These are phyloP conservation scores for Nemania diffusa DNA, from an alignment of 2,329 filamentous ascomycete genomes.

Conservation along the genomic window DNA sequence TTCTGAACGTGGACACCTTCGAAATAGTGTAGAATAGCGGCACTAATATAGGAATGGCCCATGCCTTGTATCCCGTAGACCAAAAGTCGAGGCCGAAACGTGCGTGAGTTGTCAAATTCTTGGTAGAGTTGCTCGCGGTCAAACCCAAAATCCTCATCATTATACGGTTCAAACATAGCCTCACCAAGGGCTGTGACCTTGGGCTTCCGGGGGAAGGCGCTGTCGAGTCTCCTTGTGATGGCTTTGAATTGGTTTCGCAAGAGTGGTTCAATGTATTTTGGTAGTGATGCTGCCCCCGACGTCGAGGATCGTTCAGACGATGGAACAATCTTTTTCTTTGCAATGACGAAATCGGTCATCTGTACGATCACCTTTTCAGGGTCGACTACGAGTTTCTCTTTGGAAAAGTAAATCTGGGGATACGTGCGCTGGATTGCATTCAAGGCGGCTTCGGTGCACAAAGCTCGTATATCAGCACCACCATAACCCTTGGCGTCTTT, in stretches of 20 bases:
- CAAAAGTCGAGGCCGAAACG: slow-evolving; percentile 88
- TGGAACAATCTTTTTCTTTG: slow-evolving; percentile 94
- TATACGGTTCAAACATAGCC: slow-evolving; percentile 88
- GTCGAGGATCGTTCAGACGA: slow-evolving; percentile 92
- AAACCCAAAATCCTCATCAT: slow-evolving; percentile 85
- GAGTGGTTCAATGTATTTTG: slow-evolving; percentile 82
- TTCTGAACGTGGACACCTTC: slow-evolving; percentile 95
- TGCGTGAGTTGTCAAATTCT: slow-evolving; percentile 86
- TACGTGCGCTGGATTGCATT: slow-evolving; percentile 97
- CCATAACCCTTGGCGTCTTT: slow-evolving; percentile 95
- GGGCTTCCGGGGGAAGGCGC: slow-evolving; percentile 85
- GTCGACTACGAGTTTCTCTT: slow-evolving; percentile 89
- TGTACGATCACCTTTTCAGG: slow-evolving; percentile 84
- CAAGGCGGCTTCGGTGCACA: slow-evolving; percentile 94
- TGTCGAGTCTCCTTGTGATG: slow-evolving; percentile 76
- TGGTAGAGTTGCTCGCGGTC: slow-evolving; percentile 78
- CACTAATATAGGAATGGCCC: slow-evolving; percentile 91
- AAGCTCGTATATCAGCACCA: slow-evolving; percentile 90
- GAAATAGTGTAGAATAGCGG: slow-evolving; percentile 87
- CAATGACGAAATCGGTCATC: slow-evolving; percentile 96
- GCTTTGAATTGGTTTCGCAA: slow-evolving; percentile 76
- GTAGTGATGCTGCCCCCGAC: slow-evolving; percentile 83
- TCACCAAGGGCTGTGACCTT: slow-evolving; percentile 91
- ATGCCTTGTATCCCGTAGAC: slow-evolving; percentile 86
- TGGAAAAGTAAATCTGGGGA: slow-evolving; percentile 93